phyloP scores from a whole-genome alignment of 345 rosid genomes.

The Gossypium herbaceum region DNA sequence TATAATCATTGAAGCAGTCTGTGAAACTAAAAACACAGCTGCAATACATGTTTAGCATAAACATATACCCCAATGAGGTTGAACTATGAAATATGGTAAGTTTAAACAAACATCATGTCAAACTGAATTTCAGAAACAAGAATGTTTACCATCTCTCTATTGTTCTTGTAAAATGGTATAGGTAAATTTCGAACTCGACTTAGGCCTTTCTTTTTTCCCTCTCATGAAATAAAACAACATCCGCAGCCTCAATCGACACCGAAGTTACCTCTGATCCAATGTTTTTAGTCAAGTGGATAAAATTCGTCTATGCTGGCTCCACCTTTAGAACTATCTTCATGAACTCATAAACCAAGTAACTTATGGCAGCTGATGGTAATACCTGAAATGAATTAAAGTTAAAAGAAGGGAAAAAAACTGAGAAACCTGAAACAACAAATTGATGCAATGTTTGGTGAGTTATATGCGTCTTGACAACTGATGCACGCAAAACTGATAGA shows the following conservation, averaged over 20 bases:
- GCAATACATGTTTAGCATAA: background rate
- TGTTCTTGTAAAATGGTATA: background rate
- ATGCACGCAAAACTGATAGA: background rate
- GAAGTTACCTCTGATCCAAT: background rate
- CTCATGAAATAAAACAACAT: background rate
- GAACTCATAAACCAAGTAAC: conserved; percentile 77
- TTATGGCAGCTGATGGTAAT: conserved; percentile 87
- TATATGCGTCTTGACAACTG: background rate
- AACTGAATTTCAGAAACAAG: background rate
- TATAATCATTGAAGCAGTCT: too few species aligned
- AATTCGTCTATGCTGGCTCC: conserved; percentile 39
- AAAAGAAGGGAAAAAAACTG: background rate
- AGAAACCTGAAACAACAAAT: background rate
- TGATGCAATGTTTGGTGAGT: background rate
- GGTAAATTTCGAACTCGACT: background rate
- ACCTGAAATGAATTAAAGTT: conserved; percentile 39
- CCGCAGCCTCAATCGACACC: background rate
- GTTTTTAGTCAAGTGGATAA: background rate
- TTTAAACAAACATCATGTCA: background rate
- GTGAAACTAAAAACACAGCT: background rate
- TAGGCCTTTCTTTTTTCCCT: too few species aligned
- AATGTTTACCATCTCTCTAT: background rate
- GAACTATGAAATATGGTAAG: background rate
- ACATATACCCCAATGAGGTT: background rate
- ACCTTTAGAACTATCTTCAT: conserved; percentile 90